A percentile compares a stretch with the other conserved stretches of the same genome.
Evolutionary conservation across 495 filamentous ascomycete species (phyloP).

Genomic region (Penicillium parvum): DNA sequence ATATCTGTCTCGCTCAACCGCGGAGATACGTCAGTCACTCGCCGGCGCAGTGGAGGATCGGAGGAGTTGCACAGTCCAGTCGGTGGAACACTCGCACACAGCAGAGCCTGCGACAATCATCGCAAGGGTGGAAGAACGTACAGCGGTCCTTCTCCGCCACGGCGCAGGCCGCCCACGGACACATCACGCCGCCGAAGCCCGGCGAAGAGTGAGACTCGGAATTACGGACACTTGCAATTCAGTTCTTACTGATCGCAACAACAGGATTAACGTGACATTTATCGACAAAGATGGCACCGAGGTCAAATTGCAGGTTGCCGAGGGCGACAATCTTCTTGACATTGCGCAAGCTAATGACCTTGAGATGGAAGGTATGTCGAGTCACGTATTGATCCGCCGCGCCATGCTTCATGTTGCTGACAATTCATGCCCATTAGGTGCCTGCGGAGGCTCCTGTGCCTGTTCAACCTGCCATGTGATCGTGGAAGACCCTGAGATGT

Average conservation of each 20-base stretch:
- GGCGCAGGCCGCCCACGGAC: slow-evolving; percentile 60
- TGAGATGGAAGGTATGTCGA: slow-evolving; percentile 81
- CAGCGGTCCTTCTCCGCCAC: slow-evolving; percentile 65
- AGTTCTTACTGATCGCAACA: background rate
- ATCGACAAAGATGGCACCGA: slow-evolving; percentile 85
- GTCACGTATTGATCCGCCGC: background rate
- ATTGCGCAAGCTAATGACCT: slow-evolving; percentile 93
- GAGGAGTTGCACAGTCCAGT: slow-evolving; percentile 12
- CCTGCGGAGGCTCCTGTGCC: slow-evolving; percentile 92
- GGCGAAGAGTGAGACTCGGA: slow-evolving; percentile 80
- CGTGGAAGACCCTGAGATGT: slow-evolving; percentile 74
- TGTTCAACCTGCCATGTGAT: slow-evolving; percentile 98
- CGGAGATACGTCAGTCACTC: slow-evolving; percentile 31
- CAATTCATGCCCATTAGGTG: slow-evolving; percentile 45
- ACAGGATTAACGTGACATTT: slow-evolving; percentile 83
- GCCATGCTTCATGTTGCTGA: background rate
- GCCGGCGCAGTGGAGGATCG: slow-evolving; percentile 19
- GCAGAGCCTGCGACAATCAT: slow-evolving; percentile 14
- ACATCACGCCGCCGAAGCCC: slow-evolving; percentile 76
- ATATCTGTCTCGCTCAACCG: slow-evolving; percentile 30
- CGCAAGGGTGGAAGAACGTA: slow-evolving; percentile 23
- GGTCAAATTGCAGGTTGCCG: slow-evolving; percentile 70
- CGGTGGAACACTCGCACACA: slow-evolving; percentile 5
- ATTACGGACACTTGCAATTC: background rate
- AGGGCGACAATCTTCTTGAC: slow-evolving; percentile 88